Evolutionary conservation across 2,329 filamentous ascomycete genomes (phyloP), one percentile per base, ranked within the genome.

Genomic region (Cladosporium phlei): DNA sequence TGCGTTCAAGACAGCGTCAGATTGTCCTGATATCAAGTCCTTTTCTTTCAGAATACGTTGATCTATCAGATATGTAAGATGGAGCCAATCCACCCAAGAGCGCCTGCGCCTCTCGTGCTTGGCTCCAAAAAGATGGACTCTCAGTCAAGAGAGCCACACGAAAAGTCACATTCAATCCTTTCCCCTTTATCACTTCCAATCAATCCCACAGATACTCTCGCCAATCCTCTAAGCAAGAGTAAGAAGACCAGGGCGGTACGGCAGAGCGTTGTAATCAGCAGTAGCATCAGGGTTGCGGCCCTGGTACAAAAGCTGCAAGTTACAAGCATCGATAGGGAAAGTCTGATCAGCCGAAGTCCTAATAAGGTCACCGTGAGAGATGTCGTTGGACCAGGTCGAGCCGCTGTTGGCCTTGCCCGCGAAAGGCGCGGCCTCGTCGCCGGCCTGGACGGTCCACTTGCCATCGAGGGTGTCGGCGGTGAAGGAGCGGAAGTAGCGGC

Each of bases 401-500:
- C 78, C 80, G 39, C 74, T 82, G 66, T 84, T 85, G 21, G 73
- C 77, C 67, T 80, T 81, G 55, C 82, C 78, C n/a, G 80, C 80
- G 50, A 85, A 85, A 0, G 82, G 80, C n/a, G 63, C 66, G 54
- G 57, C 63, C 67, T 84, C 81, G 11, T 57, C 71, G 1, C 68
- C 67, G 2, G 80, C 77, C 56, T 83, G 75, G 8, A 72, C 53
- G 0, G 77, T 80, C 81, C 81, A 85, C 3, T 61, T 42, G 7
- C 81, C 82, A 28, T 61, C 59, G 7, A 85, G 69, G 55, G 68
- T 76, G 33, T 66, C 72, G 11, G 82, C 76, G 0, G 79, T 83
- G 68, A 80, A 85, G 1, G 79, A 83, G 48, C 81, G 79, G 74
- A 85, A 84, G 64, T 77, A 85, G 2, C 82, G 73, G 1, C 80